Conservation (phyloP, 129 eudicot species). For the Chrysanthemum seticuspe region DNA sequence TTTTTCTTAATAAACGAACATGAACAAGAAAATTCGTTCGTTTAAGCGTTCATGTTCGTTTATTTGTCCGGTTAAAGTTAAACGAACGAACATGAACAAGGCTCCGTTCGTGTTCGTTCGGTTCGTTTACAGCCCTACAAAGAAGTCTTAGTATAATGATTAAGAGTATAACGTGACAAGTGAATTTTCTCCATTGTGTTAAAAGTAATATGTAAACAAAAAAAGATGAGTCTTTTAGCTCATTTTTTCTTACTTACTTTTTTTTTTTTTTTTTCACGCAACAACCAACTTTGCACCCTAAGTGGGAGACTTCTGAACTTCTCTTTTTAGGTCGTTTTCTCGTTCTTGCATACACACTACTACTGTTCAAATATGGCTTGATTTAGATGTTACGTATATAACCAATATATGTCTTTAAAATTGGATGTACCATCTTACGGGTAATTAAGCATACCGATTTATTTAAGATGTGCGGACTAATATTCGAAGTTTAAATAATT, state of each 20-base stretch:
- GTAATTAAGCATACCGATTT: background rate
- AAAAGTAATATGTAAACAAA: conserved; percentile 22
- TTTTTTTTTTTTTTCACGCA: conserved; percentile 27
- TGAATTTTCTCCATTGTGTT: conserved; percentile 13
- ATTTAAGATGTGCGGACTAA: no score
- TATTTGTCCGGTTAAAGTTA: no score
- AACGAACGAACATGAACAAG: no score
- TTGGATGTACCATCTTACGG: background rate
- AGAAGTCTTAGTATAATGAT: conserved; percentile 9
- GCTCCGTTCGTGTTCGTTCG: no score
- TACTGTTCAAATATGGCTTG: conserved; percentile 1
- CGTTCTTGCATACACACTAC: background rate
- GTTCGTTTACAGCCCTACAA: no score
- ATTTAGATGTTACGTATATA: conserved; percentile 10
- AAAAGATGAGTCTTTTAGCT: conserved; percentile 13
- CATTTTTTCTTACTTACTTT: background rate
- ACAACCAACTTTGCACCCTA: conserved; percentile 34
- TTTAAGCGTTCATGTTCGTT: no score
- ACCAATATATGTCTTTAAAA: background rate
- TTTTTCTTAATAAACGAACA: no score
- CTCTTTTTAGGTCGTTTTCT: conserved; percentile 14
- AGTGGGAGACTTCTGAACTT: conserved; percentile 31
- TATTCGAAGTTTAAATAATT: no score
- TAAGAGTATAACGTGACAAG: conserved; percentile 13
- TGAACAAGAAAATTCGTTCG: no score